Evolutionary conservation across 768 basidiomycete genomes (phyloP).

Genomic region (Favolaschia claudopus): DNA sequence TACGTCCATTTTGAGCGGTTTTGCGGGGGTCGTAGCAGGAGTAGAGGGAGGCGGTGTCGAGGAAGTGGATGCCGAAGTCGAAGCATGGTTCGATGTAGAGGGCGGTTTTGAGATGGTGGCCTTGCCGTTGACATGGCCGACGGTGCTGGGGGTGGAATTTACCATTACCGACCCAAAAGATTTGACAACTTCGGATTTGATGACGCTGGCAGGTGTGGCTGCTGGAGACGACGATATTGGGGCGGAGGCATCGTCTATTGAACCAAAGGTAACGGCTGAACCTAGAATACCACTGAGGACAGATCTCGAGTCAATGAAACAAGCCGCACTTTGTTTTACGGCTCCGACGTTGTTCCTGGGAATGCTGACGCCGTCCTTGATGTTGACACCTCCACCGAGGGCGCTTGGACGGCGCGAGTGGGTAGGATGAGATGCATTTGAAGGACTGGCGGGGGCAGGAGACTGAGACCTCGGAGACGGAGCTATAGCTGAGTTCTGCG

Average conservation of each 20-base stretch:
- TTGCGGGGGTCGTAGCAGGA: constrained; percentile 28
- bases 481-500: constrained; percentile 63
- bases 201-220: constrained; percentile 56
- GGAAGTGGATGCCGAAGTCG: constrained; percentile 42
- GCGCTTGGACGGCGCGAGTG: constrained; percentile 85
- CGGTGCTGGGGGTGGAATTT: too few relatives aligned
- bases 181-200: constrained; percentile 78
- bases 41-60: constrained; percentile 31
- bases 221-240: constrained; percentile 87
- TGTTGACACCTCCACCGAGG: constrained; percentile 71
- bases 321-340: constrained; percentile 67
- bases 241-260: constrained; percentile 82
- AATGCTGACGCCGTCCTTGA: constrained; percentile 83
- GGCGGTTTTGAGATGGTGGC: constrained; percentile 52
- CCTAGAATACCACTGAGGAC: constrained; percentile 43
- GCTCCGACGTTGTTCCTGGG: constrained; percentile 70
- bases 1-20: constrained; percentile 59
- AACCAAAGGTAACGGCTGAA: constrained; percentile 85
- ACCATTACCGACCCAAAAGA: constrained; percentile 85
- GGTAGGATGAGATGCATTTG: constrained; percentile 53
- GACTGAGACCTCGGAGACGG: constrained; percentile 81
- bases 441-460: constrained; percentile 64
- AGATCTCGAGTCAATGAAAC: constrained; percentile 12
- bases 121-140: constrained; percentile 71
- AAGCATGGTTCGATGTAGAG: too few relatives aligned